Percentiles rank a stretch among this genome's conserved stretches.
Evolutionary conservation across 208 protist species (phyloP).

Genomic region (Acanthamoeba castellanii): DNA sequence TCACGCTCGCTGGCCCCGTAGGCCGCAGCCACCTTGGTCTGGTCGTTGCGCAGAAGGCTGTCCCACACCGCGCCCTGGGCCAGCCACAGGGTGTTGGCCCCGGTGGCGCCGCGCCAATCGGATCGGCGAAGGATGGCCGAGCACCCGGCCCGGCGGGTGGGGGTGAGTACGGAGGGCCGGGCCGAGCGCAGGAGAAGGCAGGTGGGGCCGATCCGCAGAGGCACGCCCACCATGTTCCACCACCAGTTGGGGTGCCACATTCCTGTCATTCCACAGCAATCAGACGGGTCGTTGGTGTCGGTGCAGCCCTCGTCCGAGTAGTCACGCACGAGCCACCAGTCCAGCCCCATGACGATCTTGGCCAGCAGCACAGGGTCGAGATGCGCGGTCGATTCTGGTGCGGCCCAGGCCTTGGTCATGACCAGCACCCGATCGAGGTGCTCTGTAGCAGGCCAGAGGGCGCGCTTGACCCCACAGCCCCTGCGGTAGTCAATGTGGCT

Average conservation of each 20-base stretch:
- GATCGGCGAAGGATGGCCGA: not conserved
- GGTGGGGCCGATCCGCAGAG: not conserved
- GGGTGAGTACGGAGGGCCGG: not conserved
- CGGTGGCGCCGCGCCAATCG: not conserved
- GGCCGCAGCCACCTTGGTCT: not conserved
- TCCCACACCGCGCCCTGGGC: not conserved
- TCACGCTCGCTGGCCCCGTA: not conserved
- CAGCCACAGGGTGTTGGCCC: constrained; percentile 27
- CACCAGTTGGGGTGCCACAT: constrained; percentile 40
- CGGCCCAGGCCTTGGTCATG: not conserved
- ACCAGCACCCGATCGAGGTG: no score
- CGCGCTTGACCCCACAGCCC: no score
- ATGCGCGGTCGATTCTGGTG: not conserved
- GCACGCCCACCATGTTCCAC: constrained; percentile 55
- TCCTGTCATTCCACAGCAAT: not conserved
- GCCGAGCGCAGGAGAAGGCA: not conserved
- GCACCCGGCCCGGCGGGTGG: not conserved
- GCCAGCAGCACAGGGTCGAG: not conserved
- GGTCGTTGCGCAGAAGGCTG: not conserved
- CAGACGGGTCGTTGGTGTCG: not conserved
- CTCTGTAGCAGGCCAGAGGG: no score
- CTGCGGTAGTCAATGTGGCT: no score
- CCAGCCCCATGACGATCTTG: not conserved
- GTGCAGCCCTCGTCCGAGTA: constrained; percentile 38
- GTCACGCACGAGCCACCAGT: not conserved